A percentile compares a stretch with the other conserved stretches of the same genome.
Evolutionary conservation across 345 rosid genomes (phyloP).

Genomic region (Litchi chinensis): DNA sequence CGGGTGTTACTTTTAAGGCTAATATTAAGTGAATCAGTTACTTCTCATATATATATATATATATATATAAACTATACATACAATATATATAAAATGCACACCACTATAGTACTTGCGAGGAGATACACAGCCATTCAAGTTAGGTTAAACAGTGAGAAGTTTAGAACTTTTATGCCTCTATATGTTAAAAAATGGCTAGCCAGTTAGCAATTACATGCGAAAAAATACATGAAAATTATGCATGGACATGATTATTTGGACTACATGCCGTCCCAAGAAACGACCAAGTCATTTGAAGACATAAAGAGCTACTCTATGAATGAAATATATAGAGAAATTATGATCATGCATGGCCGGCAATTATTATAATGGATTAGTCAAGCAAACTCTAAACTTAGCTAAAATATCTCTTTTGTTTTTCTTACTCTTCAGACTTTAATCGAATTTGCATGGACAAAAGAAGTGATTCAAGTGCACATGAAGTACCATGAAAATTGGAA

Average conservation of each 20-base stretch:
- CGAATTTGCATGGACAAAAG: too few relatives aligned
- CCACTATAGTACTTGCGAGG: too few relatives aligned
- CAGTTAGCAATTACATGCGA: background rate
- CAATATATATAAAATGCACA: too few relatives aligned
- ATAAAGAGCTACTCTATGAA: background rate
- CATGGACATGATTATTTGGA: constrained; percentile 14
- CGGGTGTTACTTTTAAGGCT: too few relatives aligned
- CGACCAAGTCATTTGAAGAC: constrained; percentile 27
- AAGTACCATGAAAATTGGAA: background rate
- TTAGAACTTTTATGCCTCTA: background rate
- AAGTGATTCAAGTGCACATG: background rate
- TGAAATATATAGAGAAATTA: background rate
- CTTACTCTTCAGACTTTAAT: background rate
- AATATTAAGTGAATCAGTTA: too few relatives aligned
- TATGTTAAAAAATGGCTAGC: background rate
- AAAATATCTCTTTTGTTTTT: background rate
- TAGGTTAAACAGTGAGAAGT: too few relatives aligned
- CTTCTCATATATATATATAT: too few relatives aligned
- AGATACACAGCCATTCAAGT: too few relatives aligned
- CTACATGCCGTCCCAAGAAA: constrained; percentile 29
- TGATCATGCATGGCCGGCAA: constrained; percentile 33
- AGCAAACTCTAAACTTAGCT: background rate
- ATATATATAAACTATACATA: too few relatives aligned
- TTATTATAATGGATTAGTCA: background rate
- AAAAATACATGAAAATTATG: background rate